Evolutionary conservation across 1,284 basidiomycete species (phyloP).

Genomic region (Tremellales sp.): DNA sequence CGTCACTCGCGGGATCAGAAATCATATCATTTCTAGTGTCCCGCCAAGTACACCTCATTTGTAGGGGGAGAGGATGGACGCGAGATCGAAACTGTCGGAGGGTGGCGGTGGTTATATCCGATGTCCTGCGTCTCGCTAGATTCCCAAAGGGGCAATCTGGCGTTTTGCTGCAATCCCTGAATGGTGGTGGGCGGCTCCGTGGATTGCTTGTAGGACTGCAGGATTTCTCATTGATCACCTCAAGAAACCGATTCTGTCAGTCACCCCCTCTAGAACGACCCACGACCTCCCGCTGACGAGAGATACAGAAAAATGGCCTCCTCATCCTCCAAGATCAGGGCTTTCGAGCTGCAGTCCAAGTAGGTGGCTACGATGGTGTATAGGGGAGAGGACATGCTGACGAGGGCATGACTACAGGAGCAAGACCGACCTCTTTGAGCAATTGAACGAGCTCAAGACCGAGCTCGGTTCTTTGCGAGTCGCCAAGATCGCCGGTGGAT

Average conservation of each 20-base stretch:
- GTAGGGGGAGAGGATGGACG: too few species aligned
- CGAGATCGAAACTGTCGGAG: too few species aligned
- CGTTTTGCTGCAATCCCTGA: too few species aligned
- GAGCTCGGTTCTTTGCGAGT: constrained; percentile 93
- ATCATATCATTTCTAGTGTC: too few species aligned
- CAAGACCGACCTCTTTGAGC: constrained; percentile 95
- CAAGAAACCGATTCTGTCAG: constrained; percentile 1
- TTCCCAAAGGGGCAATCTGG: too few species aligned
- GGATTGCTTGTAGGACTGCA: not conserved
- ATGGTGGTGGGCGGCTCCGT: not conserved
- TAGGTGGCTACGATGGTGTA: constrained; percentile 50
- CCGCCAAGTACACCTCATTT: too few species aligned
- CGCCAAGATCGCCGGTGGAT: constrained; percentile 96
- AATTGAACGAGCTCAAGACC: constrained; percentile 89
- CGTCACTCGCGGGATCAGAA: too few species aligned
- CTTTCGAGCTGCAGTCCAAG: constrained; percentile 98
- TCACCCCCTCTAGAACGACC: not conserved
- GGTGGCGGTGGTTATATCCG: too few species aligned
- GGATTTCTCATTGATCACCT: not conserved
- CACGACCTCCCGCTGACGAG: constrained; percentile 8
- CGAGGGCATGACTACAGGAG: constrained; percentile 58
- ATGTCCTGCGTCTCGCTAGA: too few species aligned
- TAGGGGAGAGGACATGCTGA: constrained; percentile 15
- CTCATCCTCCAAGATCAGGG: constrained; percentile 67
- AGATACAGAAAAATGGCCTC: constrained; percentile 39